Base-by-base conservation (phyloP, 2,329 filamentous ascomycete species). In the Boeremia lycopersici region DNA sequence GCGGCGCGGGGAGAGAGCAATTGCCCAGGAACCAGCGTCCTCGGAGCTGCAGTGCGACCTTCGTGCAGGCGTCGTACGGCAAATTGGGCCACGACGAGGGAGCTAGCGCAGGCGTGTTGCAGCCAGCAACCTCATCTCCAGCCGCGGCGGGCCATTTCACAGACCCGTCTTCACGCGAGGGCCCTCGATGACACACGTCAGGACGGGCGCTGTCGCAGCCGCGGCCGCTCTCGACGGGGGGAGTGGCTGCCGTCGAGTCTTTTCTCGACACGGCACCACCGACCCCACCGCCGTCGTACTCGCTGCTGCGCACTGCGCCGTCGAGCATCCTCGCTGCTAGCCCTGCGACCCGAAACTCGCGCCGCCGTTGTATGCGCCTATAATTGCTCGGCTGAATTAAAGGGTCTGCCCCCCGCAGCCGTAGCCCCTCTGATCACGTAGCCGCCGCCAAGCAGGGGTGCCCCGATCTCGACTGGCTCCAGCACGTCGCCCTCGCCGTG, bases 301-400 rank as follows among this genome's bases (percentile, higher is more conserved):
- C 19, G 19, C 19, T 3, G 19, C 19, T 23, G 29, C 29, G 19
- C 39, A 12, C 15, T 26, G 33, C 25, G n/a, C 17, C 15, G 10
- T n/a, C 40, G n/a, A 28, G 28, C 44, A 7, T 35, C 45, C 29
- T 25, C 10, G 39, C 15, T 34, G 33, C 23, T 38, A 23, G 45
- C 44, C 28, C 34, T 4, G 19, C 25, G 1, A 33, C 36, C 39
- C 6, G 29, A 48, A 40, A 40, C 38, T 31, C 42, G 12, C 31
- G 17, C 26, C 19, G 28, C 29, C 15, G 19, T 34, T 42, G 46
- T 30, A 30, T 50, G 36, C 41, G 46, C 28, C 46, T 50, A 50
- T 46, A 31, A 29, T 41, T 55, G 36, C 52, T 41, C 52, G 52
- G 40, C 52, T 46, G 15, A 50, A 42, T 46, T 36, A 55, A 55